Base-by-base conservation (phyloP, 1,284 basidiomycete species). In the Pyrrhoderma noxium region DNA sequence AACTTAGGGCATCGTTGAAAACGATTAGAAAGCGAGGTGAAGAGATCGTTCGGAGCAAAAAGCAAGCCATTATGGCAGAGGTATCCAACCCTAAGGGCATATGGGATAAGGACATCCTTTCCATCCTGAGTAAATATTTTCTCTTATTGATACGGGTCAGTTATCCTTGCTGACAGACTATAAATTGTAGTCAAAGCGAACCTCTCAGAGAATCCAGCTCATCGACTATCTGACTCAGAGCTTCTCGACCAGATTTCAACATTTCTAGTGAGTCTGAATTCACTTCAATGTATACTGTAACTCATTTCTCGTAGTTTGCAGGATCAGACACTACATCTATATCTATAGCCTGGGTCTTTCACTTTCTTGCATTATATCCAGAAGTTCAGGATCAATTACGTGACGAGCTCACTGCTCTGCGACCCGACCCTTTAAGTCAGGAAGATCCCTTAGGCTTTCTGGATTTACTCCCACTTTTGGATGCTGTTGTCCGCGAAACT, bases 251-350 rank as follows among this genome's bases (percentile, higher is more conserved):
- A 77, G 61, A 70, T 77, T 50, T 73, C 73, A 13, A 74, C 74
- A 35, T 73, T 79, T 59, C 66, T 79, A 37, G 50, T 51, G 11
- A 45, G 50, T 40, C 38, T 40, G 14, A 22, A 5, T 7, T 40
- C 38, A n/a, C n/a, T 22, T 40, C 5, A 38, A 37, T 8, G 8
- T 18, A 7, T 13, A 51, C 5, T 2, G n/a, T n/a, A n/a, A n/a
- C n/a, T n/a, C n/a, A n/a, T 11, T 39, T 40, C 11, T 19, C 18
- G 25, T 14, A 51, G 49, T 72, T 77, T 43, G 75, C 70, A 3
- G 76, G 76, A 5, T 72, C 75, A 22, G 80, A 83, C 58, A 74
- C 77, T 0, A 75, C 77, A 18, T 68, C 74, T 2, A 65, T 80
- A 3, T 71, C 75, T 38, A 66, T 78, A 45, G 64, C 75, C 3